phyloP scores from a whole-genome alignment of 192 early-diverging fungal species.

The Coemansia sp. region DNA sequence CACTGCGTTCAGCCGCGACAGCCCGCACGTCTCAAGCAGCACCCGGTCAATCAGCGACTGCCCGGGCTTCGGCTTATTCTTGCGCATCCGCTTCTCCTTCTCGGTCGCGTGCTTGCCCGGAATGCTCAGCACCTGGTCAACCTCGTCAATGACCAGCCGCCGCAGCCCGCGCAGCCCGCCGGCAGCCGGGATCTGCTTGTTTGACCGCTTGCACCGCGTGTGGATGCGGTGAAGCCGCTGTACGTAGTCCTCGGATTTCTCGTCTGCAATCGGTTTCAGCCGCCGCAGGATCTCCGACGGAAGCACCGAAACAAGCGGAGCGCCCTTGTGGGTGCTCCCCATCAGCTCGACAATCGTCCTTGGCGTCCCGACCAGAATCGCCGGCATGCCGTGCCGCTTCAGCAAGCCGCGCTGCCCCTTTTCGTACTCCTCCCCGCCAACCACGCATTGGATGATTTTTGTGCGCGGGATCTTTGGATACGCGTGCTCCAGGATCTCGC shows the following conservation, averaged over 20 bases:
- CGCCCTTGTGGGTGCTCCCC: background rate
- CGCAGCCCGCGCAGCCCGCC: constrained; percentile 17
- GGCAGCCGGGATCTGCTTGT: background rate
- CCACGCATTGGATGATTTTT: constrained; percentile 29
- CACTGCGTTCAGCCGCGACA: background rate
- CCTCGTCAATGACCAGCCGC: constrained; percentile 41
- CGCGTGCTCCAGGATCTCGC: constrained; percentile 1
- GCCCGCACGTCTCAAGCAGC: constrained; percentile 6
- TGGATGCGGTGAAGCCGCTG: background rate
- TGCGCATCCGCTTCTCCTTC: constrained; percentile 9
- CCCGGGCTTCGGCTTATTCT: constrained; percentile 30
- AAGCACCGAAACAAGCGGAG: background rate
- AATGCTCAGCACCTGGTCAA: constrained; percentile 35
- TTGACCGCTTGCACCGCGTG: background rate
- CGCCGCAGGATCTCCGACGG: background rate
- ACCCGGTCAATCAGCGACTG: constrained; percentile 37
- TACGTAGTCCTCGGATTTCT: constrained; percentile 1
- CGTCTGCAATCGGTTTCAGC: background rate
- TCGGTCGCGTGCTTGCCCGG: constrained; percentile 20
- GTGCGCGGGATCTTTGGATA: constrained; percentile 11
- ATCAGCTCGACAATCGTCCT: background rate
- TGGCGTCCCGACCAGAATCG: constrained; percentile 27
- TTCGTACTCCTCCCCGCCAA: constrained; percentile 21
- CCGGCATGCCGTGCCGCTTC: constrained; percentile 29
- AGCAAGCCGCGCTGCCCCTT: constrained; percentile 8